Evolutionary conservation across 164 flowering plant genomes (phyloP).

Genomic region (Sedum album): DNA sequence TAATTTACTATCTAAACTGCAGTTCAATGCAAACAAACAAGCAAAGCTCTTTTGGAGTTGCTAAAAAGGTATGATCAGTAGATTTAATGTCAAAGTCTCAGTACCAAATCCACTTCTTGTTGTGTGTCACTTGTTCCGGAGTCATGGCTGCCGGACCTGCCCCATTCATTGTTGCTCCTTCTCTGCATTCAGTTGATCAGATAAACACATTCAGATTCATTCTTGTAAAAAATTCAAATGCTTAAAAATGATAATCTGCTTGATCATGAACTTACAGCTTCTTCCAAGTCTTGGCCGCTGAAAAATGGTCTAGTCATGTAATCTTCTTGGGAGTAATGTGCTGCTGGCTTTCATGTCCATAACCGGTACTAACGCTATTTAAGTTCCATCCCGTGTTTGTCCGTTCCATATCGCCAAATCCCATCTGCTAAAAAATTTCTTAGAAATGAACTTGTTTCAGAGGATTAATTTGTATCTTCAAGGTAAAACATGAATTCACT

Average conservation of each 20-base stretch:
- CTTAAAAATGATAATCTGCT: background rate
- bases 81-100: constrained; percentile 41
- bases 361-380: constrained; percentile 24
- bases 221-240: background rate
- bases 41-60: background rate
- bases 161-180: constrained; percentile 29
- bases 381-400: constrained; percentile 31
- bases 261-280: constrained; percentile 4
- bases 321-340: constrained; percentile 5
- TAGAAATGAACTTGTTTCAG: background rate
- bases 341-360: background rate
- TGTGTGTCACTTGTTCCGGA: constrained; percentile 49
- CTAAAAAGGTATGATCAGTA: background rate
- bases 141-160: constrained; percentile 53
- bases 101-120: constrained; percentile 60
- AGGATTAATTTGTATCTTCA: too few relatives aligned
- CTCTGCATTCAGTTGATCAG: constrained; percentile 21
- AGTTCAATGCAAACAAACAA: constrained; percentile 1
- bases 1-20: background rate
- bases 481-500: background rate
- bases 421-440: constrained; percentile 59
- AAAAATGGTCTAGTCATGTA: constrained; percentile 6
- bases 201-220: constrained; percentile 1
- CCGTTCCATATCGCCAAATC: constrained; percentile 42
- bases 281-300: background rate